These are phyloP conservation scores for Vanderwaltozyma tropicalis DNA, from an alignment of 805 yeast genomes.

Conservation along the genomic window DNA sequence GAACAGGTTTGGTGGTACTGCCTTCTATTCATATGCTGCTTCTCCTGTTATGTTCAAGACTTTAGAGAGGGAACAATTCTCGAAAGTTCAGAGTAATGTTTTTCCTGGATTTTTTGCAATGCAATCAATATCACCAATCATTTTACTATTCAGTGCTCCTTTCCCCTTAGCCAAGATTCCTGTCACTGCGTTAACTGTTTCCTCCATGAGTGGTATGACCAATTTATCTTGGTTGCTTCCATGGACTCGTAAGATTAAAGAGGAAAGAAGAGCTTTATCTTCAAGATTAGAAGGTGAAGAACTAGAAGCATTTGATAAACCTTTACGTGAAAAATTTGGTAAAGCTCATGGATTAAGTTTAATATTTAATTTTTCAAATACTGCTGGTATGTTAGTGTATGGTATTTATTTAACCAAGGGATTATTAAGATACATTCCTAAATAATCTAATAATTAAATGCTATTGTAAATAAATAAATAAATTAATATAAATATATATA, in stretches of 20 bases:
- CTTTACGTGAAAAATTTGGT: slow-evolving; percentile 60
- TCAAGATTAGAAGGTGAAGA: slow-evolving; percentile 4
- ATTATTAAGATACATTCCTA: slow-evolving; percentile 25
- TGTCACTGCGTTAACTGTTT: slow-evolving; percentile 24
- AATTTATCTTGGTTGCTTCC: slow-evolving; percentile 65
- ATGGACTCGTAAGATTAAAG: slow-evolving; percentile 46
- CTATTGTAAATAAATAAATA: too few species aligned
- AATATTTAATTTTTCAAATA: slow-evolving; percentile 50
- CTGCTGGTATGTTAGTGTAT: slow-evolving; percentile 55
- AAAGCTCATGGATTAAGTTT: slow-evolving; percentile 68
- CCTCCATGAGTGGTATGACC: slow-evolving; percentile 51
- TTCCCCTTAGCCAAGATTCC: slow-evolving; percentile 36
- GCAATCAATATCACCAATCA: slow-evolving; percentile 59
- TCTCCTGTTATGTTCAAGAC: slow-evolving; percentile 72
- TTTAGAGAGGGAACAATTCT: slow-evolving; percentile 67
- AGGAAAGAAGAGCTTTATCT: slow-evolving; percentile 26
- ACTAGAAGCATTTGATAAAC: slow-evolving; percentile 5
- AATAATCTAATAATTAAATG: slow-evolving; percentile 8
- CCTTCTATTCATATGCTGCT: slow-evolving; percentile 64
- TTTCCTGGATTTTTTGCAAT: slow-evolving; percentile 76
- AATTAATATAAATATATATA: too few species aligned
- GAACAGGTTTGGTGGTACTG: slow-evolving; percentile 57
- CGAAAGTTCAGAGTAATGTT: slow-evolving; percentile 60
- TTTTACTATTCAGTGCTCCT: slow-evolving; percentile 67
- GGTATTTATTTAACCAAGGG: slow-evolving; percentile 47